Conservation (phyloP, 176 grass and related monocot species). For the Elaeis guineensis region DNA sequence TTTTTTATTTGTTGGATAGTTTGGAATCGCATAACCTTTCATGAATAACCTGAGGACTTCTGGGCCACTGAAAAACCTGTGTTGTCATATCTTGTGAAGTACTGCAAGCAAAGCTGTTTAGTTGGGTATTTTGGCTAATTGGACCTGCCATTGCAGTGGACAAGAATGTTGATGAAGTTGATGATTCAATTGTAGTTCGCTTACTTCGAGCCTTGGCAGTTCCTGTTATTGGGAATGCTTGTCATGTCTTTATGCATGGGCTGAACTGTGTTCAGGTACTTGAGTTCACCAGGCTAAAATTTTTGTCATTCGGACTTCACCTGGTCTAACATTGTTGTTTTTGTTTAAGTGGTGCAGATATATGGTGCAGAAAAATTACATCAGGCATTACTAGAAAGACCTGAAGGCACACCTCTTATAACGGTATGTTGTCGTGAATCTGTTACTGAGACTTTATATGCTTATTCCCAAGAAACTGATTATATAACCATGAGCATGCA, state of each 20-base stretch:
- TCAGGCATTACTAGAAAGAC: slow-evolving; percentile 56
- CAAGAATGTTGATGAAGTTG: slow-evolving; percentile 50
- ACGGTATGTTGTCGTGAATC: slow-evolving; percentile 34
- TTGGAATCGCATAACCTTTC: too few relatives aligned
- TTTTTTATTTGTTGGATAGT: too few relatives aligned
- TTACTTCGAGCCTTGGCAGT: slow-evolving; percentile 69
- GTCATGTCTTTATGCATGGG: slow-evolving; percentile 95
- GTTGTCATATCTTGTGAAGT: too few relatives aligned
- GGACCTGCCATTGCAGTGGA: slow-evolving; percentile 31
- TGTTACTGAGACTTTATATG: background rate
- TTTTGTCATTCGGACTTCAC: background rate
- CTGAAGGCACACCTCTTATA: slow-evolving; percentile 65
- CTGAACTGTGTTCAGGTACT: slow-evolving; percentile 86
- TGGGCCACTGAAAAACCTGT: too few relatives aligned
- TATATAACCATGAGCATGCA: too few relatives aligned
- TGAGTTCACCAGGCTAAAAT: slow-evolving; percentile 3
- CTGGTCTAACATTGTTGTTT: slow-evolving; percentile 14
- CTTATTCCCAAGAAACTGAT: too few relatives aligned
- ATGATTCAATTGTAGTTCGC: slow-evolving; percentile 61
- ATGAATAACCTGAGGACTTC: too few relatives aligned
- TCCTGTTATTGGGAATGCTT: slow-evolving; percentile 77
- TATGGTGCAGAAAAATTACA: slow-evolving; percentile 91
- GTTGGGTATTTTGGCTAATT: background rate
- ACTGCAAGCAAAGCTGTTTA: too few relatives aligned
- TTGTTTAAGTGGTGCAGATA: slow-evolving; percentile 44